Conservation (phyloP, 1,139 yeast species). For the Yamadazyma siamensis region DNA sequence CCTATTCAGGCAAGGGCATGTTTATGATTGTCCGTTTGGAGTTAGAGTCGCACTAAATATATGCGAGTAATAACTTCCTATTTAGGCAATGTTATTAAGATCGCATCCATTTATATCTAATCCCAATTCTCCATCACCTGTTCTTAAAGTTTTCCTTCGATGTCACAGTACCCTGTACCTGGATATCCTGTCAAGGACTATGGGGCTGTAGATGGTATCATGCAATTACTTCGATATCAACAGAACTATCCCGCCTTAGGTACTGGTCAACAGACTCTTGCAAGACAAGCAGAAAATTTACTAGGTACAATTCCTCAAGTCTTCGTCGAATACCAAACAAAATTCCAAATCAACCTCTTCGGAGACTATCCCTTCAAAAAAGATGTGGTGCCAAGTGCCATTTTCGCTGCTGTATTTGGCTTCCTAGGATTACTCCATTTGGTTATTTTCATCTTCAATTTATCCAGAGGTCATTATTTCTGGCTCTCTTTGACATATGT, state of each 20-base stretch:
- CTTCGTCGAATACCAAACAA: slow-evolving; percentile 12
- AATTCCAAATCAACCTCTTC: slow-evolving; percentile 22
- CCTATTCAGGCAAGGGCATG: slow-evolving; percentile 3
- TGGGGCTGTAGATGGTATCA: slow-evolving; percentile 29
- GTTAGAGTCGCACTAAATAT: slow-evolving; percentile 1
- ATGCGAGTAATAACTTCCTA: slow-evolving; percentile 4
- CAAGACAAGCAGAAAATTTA: slow-evolving; percentile 13
- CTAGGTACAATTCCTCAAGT: slow-evolving; percentile 13
- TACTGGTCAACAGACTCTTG: slow-evolving; percentile 15
- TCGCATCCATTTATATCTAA: no score
- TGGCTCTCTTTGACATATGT: slow-evolving; percentile 34
- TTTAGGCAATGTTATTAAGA: not conserved
- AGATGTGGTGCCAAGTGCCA: slow-evolving; percentile 32
- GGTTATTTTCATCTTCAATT: slow-evolving; percentile 27
- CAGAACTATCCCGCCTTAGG: slow-evolving; percentile 18
- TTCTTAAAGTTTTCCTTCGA: no score
- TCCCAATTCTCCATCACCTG: no score
- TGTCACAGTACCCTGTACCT: slow-evolving; percentile 8
- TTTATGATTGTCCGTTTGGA: no score
- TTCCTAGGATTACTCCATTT: slow-evolving; percentile 25
- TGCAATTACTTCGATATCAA: slow-evolving; percentile 26
- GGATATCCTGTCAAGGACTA: slow-evolving; percentile 9
- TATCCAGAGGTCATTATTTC: slow-evolving; percentile 37
- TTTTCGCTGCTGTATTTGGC: slow-evolving; percentile 32
- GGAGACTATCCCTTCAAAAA: slow-evolving; percentile 32